These are phyloP conservation scores for Cinnamomum chago DNA, from an alignment of 164 flowering plant genomes.

Conservation along the genomic window DNA sequence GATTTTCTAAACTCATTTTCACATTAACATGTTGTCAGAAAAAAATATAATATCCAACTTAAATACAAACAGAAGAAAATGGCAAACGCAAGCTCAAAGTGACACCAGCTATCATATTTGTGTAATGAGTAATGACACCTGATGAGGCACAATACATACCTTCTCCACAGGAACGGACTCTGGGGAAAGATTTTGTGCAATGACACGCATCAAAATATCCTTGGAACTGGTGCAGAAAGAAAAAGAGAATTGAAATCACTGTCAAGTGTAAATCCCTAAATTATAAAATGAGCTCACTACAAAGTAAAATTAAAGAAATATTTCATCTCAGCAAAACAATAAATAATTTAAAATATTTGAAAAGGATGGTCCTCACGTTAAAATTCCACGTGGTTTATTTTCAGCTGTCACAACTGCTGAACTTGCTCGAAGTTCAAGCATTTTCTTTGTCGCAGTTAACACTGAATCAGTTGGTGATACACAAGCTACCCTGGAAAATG, in stretches of 20 bases:
- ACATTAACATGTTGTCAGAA: no score
- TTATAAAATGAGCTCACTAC: neutral
- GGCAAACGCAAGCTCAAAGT: neutral
- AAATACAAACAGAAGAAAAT: neutral
- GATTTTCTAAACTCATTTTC: neutral
- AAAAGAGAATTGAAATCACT: neutral
- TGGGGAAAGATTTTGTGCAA: conserved; percentile 77
- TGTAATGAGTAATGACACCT: neutral
- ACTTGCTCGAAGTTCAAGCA: conserved; percentile 67
- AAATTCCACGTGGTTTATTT: conserved; percentile 78
- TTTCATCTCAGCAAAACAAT: neutral
- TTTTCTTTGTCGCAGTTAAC: conserved; percentile 66
- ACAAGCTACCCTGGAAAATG: conserved; percentile 61
- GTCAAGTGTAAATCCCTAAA: neutral
- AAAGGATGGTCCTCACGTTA: conserved; percentile 62
- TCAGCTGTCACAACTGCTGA: conserved; percentile 73
- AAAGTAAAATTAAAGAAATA: neutral
- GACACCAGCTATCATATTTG: neutral
- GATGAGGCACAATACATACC: conserved; percentile 36
- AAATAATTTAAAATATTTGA: neutral
- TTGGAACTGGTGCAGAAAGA: conserved; percentile 52
- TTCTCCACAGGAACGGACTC: conserved; percentile 76
- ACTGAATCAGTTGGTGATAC: conserved; percentile 82
- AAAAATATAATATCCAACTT: neutral
- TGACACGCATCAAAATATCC: conserved; percentile 93